Conservation (phyloP, 805 yeast genomes). For the Wickerhamomyces strasburgensis region DNA sequence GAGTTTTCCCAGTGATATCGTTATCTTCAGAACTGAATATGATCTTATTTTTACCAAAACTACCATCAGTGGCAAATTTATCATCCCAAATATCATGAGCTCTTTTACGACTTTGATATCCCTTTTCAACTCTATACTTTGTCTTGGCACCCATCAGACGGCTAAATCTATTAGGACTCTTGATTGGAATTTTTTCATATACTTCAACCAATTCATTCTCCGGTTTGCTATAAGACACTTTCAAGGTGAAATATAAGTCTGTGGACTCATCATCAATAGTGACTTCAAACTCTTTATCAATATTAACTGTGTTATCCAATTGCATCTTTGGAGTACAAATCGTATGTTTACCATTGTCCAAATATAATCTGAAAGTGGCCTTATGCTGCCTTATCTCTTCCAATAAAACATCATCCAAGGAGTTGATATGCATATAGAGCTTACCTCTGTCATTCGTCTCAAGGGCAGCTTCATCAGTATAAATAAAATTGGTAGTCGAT, state of each 20-base stretch:
- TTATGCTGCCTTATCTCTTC: constrained; percentile 40
- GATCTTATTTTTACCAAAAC: constrained; percentile 76
- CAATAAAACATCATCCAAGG: constrained; percentile 40
- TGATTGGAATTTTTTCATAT: constrained; percentile 48
- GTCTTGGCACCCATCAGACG: constrained; percentile 38
- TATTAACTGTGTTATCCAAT: constrained; percentile 28
- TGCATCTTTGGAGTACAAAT: constrained; percentile 54
- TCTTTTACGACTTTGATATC: constrained; percentile 45
- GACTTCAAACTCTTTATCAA: constrained; percentile 77
- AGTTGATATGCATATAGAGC: constrained; percentile 41
- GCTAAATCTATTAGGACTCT: constrained; percentile 38
- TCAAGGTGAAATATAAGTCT: constrained; percentile 68
- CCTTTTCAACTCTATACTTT: constrained; percentile 34
- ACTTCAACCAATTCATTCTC: constrained; percentile 53
- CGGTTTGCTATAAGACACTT: constrained; percentile 49
- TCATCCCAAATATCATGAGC: constrained; percentile 54
- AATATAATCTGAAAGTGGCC: constrained; percentile 40
- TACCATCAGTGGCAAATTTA: constrained; percentile 78
- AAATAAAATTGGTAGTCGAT: constrained; percentile 6
- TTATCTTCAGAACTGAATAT: constrained; percentile 54
- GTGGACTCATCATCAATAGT: constrained; percentile 50
- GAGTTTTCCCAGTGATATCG: constrained; percentile 48
- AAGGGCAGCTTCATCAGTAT: not conserved
- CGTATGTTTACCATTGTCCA: constrained; percentile 80
- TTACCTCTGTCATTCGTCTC: constrained; percentile 36